Base-by-base conservation (phyloP, 768 basidiomycete genomes). In the Auricularia cornea region DNA sequence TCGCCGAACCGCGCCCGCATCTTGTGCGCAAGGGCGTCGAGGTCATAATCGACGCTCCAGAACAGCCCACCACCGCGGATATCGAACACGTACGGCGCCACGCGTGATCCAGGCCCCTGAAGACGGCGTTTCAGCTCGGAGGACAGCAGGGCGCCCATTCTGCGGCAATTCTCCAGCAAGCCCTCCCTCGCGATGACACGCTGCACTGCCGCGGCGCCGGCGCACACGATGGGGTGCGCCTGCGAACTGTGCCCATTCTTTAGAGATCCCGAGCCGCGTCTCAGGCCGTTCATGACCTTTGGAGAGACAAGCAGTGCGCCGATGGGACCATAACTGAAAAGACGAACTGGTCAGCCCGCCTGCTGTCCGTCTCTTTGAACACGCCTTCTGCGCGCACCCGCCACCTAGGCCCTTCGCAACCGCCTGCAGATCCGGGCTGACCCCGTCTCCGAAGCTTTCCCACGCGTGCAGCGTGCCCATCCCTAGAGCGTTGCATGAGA, bases 381-480 rank as follows among this genome's bases (percentile, higher is more conserved):
- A n/a, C n/a, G n/a, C n/a, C n/a, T n/a, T n/a, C n/a, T n/a, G 32
- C 5, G 70, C 82, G 68, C 72, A 91, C 86, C 93, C 93, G 74
- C 92, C 93, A 59, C 91, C 92, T 6, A 95, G 82, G 18, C 93
- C 92, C 72, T 96, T 95, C 1, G 92, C 94, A 33, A 94, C 80
- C 6, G 90, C 89, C 74, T 95, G 92, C 33, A 95, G 79, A 74
- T 95, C 93, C 41, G 94, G 93, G 18, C 84, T 75, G 40, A 79
- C 83, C 29, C 86, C 86, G 68, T 93, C 90, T 40, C 90, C 90
- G 67, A 86, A 86, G 48, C 84, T 88, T 70, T 94, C 81, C 93
- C 92, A 94, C 23, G 84, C 89, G 70, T 94, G 93, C 52, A 92
- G 70, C 8, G 89, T 90, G 2, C 93, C 93, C 85, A 94, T 90